Evolutionary conservation across 257 asterid genomes (phyloP).

Genomic region (Jacaranda mimosifolia): DNA sequence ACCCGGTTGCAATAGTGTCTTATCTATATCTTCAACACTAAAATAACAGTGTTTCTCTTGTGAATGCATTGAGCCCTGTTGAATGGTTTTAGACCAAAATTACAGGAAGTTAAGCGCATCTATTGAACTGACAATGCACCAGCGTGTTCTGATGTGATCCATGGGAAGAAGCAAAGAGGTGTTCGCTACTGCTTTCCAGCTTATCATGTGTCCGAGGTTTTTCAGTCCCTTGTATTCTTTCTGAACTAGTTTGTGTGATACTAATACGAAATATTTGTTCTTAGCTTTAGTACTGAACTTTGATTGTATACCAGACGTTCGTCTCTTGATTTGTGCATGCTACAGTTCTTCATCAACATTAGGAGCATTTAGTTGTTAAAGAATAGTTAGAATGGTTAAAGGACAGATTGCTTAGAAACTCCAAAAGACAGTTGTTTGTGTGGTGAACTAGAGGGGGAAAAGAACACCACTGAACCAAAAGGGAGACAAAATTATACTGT

Average conservation of each 20-base stretch:
- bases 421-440: background rate
- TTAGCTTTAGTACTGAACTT: background rate
- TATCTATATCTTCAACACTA: no score
- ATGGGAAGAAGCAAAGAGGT: slow-evolving; percentile 9
- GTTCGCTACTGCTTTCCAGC: slow-evolving; percentile 17
- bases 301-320: background rate
- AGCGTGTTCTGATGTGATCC: background rate
- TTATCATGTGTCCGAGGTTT: slow-evolving; percentile 6
- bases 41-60: background rate
- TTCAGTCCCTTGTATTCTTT: background rate
- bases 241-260: background rate
- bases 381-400: background rate
- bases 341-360: background rate
- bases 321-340: background rate
- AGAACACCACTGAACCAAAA: background rate
- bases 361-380: background rate
- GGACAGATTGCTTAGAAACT: background rate
- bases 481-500: background rate
- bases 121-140: background rate
- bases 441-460: no score
- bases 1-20: background rate
- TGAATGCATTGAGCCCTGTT: background rate
- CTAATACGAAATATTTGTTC: background rate
- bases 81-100: background rate
- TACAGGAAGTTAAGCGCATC: background rate